Conservation (phyloP, 192 early-diverging fungal genomes). For the Glomus cerebriforme region DNA sequence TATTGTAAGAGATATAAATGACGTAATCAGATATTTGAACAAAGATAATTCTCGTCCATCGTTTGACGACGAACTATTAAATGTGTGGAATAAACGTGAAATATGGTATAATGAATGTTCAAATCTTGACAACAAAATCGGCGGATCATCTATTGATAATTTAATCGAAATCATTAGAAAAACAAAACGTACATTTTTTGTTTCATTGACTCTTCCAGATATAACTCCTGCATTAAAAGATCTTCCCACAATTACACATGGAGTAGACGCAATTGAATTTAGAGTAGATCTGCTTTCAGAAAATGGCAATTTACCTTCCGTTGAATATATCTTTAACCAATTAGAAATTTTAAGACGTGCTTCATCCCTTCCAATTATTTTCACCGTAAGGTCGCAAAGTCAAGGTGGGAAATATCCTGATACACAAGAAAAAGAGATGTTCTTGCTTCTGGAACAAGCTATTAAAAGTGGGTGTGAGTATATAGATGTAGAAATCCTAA, state of each 20-base stretch:
- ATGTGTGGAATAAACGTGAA: constrained; percentile 78
- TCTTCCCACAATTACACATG: constrained; percentile 68
- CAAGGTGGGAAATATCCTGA: constrained; percentile 89
- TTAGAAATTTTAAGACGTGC: constrained; percentile 72
- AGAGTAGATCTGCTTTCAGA: constrained; percentile 81
- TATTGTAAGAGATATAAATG: constrained; percentile 76
- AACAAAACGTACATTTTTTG: constrained; percentile 68
- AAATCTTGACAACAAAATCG: constrained; percentile 65
- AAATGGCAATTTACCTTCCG: constrained; percentile 38
- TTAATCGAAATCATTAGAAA: constrained; percentile 26
- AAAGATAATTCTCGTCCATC: constrained; percentile 83
- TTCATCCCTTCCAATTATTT: constrained; percentile 83
- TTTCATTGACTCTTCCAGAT: constrained; percentile 81
- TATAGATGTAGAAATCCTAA: constrained; percentile 81
- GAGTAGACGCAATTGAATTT: constrained; percentile 89
- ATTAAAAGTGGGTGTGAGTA: constrained; percentile 92
- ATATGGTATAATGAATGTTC: constrained; percentile 78
- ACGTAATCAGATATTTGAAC: constrained; percentile 77
- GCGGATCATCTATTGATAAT: constrained; percentile 61
- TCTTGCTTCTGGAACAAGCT: constrained; percentile 66
- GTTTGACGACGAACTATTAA: constrained; percentile 76
- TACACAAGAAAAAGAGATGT: constrained; percentile 60
- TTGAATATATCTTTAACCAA: constrained; percentile 77
- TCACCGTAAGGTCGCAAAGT: constrained; percentile 84
- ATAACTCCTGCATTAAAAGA: constrained; percentile 53